Evolutionary conservation across 1,139 yeast genomes (phyloP).

Genomic region (Citeromyces hawaiiensis): DNA sequence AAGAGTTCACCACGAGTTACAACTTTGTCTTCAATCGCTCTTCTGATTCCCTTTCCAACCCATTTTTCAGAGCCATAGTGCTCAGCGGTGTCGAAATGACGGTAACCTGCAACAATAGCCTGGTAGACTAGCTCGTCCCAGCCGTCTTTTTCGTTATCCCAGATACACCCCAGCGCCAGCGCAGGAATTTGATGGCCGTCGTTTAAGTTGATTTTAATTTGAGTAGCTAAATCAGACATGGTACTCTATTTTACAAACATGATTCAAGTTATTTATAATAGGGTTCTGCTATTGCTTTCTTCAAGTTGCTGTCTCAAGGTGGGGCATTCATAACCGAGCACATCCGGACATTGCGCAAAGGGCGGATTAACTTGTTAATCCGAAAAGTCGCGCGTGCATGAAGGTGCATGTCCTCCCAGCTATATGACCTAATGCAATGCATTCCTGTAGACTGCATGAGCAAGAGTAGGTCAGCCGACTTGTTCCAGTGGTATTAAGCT

Average conservation of each 20-base stretch:
- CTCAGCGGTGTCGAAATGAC: slow-evolving; percentile 49
- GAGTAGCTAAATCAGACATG: slow-evolving; percentile 1
- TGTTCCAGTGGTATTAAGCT: too few relatives aligned
- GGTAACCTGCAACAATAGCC: slow-evolving; percentile 45
- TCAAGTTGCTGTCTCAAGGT: not conserved
- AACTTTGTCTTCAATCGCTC: slow-evolving; percentile 30
- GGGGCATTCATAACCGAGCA: not conserved
- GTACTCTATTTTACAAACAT: not conserved
- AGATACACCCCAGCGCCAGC: slow-evolving; percentile 43
- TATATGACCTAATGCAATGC: too few relatives aligned
- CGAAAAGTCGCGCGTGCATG: not conserved
- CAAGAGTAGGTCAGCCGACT: too few relatives aligned
- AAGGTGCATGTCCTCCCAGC: not conserved
- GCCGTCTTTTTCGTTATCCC: slow-evolving; percentile 40
- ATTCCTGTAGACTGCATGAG: too few relatives aligned
- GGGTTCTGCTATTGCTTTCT: not conserved
- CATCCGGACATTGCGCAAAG: not conserved
- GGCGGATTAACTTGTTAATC: not conserved
- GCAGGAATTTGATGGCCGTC: slow-evolving; percentile 42
- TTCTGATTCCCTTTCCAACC: slow-evolving; percentile 32
- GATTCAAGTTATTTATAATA: not conserved
- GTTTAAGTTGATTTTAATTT: slow-evolving; percentile 19
- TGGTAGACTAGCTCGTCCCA: slow-evolving; percentile 44
- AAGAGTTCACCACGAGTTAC: slow-evolving; percentile 29
- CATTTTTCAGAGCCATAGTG: slow-evolving; percentile 38